Conservation (phyloP, 2,329 filamentous ascomycete species). For the Huntiella savannae region DNA sequence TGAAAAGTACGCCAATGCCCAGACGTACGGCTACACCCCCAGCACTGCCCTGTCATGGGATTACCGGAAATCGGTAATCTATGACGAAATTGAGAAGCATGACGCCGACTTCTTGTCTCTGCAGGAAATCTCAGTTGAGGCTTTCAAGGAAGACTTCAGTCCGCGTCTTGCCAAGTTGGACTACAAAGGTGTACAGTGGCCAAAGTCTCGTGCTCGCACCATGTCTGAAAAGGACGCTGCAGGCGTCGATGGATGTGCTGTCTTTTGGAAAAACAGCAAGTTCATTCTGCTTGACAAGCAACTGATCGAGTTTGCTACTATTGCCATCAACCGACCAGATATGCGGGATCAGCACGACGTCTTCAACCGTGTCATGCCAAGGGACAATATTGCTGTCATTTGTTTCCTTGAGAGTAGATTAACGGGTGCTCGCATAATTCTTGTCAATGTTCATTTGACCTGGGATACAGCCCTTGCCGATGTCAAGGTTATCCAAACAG, state of each 20-base stretch:
- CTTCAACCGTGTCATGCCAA: conserved; percentile 96
- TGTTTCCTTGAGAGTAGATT: conserved; percentile 81
- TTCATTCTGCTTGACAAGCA: conserved; percentile 89
- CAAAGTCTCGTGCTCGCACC: conserved; percentile 73
- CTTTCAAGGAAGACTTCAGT: conserved; percentile 78
- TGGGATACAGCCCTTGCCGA: conserved; percentile 86
- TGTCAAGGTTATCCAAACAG: conserved; percentile 91
- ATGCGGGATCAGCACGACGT: conserved; percentile 97
- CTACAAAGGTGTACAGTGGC: conserved; percentile 89
- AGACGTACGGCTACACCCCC: conserved; percentile 80
- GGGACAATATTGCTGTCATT: conserved; percentile 88
- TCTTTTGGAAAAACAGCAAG: conserved; percentile 91
- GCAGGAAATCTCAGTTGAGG: conserved; percentile 84
- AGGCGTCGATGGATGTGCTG: conserved; percentile 86
- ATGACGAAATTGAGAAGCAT: conserved; percentile 61
- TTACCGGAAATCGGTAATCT: conserved; percentile 62
- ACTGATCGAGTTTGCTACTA: conserved; percentile 75
- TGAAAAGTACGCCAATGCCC: conserved; percentile 73
- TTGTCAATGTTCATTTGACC: conserved; percentile 84
- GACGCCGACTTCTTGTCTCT: conserved; percentile 81
- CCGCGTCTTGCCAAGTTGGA: conserved; percentile 70
- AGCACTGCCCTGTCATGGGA: conserved; percentile 70
- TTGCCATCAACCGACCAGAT: conserved; percentile 83
- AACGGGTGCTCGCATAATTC: conserved; percentile 79
- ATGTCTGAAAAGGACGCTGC: conserved; percentile 81